Conservation (phyloP, 768 basidiomycete genomes). For the Inosperma sp. region DNA sequence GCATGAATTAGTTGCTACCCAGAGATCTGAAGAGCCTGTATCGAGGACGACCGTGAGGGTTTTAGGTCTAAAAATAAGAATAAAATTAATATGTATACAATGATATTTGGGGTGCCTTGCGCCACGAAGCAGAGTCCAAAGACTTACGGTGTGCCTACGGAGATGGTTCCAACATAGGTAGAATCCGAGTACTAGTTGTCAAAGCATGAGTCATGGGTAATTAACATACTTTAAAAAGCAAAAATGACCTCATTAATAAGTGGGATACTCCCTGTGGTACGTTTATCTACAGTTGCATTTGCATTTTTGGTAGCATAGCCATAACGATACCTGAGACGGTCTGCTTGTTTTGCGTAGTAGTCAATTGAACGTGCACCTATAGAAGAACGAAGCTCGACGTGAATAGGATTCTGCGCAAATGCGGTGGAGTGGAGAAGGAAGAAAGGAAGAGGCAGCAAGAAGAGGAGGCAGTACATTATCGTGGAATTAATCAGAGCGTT, state of each 20-base stretch:
- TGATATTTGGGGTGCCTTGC: no score
- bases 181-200: conserved; percentile 49
- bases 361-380: conserved; percentile 25
- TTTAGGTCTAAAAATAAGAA: conserved; percentile 45
- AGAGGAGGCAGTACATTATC: no score
- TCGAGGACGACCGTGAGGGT: conserved; percentile 78
- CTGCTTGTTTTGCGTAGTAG: conserved; percentile 37
- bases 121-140: no score
- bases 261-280: conserved; percentile 35
- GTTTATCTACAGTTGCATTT: conserved; percentile 19
- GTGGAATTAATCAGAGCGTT: no score
- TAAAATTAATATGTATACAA: neutral
- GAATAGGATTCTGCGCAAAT: conserved; percentile 39
- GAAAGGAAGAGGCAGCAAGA: conserved; percentile 20
- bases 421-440: conserved; percentile 26
- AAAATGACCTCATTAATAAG: conserved; percentile 53
- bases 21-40: conserved; percentile 88
- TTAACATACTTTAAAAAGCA: neutral
- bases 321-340: conserved; percentile 47
- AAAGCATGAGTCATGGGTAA: conserved; percentile 1
- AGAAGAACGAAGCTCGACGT: conserved; percentile 32
- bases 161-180: conserved; percentile 52
- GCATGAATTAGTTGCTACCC: conserved; percentile 64
- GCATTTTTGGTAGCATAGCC: conserved; percentile 21
- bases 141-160: conserved; percentile 64